A percentile compares a stretch with the other conserved stretches of the same genome.
phyloP scores from a whole-genome alignment of 1,284 basidiomycete genomes.

The Schizophyllum amplum region DNA sequence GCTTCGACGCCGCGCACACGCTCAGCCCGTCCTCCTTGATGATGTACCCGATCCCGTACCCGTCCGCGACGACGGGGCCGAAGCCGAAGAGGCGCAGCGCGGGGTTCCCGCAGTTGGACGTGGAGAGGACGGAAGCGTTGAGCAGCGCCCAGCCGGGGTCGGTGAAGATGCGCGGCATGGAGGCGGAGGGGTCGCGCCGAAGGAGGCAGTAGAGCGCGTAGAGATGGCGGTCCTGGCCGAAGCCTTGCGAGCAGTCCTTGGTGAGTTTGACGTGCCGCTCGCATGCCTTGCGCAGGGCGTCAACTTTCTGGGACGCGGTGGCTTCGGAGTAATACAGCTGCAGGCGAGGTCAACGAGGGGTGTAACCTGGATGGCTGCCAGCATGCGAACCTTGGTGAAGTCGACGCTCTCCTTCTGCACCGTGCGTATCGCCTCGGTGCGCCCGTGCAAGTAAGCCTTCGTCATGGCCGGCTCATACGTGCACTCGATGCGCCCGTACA shows the following conservation, averaged over 20 bases:
- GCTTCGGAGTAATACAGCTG: conserved; percentile 85
- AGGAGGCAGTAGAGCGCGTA: conserved; percentile 84
- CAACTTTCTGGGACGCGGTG: conserved; percentile 63
- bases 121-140: conserved; percentile 82
- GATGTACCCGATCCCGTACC: conserved; percentile 93
- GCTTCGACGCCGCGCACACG: conserved; percentile 86
- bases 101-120: conserved; percentile 96
- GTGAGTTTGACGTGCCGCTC: conserved; percentile 83
- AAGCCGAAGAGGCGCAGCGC: conserved; percentile 88
- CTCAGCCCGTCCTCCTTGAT: conserved; percentile 92
- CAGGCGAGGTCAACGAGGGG: no score
- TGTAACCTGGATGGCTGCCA: no score
- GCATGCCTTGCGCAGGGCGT: conserved; percentile 77
- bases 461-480: conserved; percentile 99
- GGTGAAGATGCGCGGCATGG: conserved; percentile 78
- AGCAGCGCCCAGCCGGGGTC: conserved; percentile 79
- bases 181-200: conserved; percentile 57
- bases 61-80: conserved; percentile 84
- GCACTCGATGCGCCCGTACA: conserved; percentile 89
- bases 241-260: conserved; percentile 79
- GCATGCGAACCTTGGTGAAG: conserved; percentile 85
- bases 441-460: conserved; percentile 89
- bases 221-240: conserved; percentile 87
- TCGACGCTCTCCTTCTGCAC: conserved; percentile 82
- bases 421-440: conserved; percentile 92